Percentiles rank a stretch among this genome's conserved stretches.
These are phyloP conservation scores for Dendrostoma leiphaemia DNA, from an alignment of 2,329 filamentous ascomycete species.

Conservation along the genomic window DNA sequence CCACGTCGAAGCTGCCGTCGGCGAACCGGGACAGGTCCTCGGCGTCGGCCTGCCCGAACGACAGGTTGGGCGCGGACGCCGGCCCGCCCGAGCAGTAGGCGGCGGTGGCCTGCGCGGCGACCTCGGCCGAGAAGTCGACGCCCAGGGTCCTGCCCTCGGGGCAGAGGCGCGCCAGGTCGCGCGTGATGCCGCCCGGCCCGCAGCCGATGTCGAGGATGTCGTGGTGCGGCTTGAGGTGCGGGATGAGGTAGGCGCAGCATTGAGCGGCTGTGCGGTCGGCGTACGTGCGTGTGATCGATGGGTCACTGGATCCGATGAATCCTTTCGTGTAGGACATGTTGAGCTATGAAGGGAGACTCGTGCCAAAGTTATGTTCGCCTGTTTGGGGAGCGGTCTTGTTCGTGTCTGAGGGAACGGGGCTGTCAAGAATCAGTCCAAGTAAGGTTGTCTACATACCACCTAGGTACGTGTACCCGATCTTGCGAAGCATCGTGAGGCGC, in stretches of 20 bases:
- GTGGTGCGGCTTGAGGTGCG: slow-evolving; percentile 32
- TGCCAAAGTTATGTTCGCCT: too few relatives aligned
- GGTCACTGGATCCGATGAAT: too few relatives aligned
- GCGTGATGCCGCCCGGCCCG: slow-evolving; percentile 44
- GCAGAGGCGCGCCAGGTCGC: slow-evolving; percentile 35
- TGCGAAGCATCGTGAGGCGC: too few relatives aligned
- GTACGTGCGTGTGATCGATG: neutral
- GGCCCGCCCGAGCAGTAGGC: neutral
- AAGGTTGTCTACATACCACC: too few relatives aligned
- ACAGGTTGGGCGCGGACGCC: slow-evolving; percentile 27
- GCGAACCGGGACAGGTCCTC: slow-evolving; percentile 31
- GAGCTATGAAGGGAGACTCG: too few relatives aligned
- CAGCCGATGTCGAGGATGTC: slow-evolving; percentile 43
- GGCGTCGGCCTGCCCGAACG: slow-evolving; percentile 30
- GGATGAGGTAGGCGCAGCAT: slow-evolving; percentile 38
- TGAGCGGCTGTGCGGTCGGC: slow-evolving; percentile 36
- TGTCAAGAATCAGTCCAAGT: too few relatives aligned
- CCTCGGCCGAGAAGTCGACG: slow-evolving; percentile 30
- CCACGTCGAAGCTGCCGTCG: slow-evolving; percentile 56
- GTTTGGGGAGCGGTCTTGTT: too few relatives aligned
- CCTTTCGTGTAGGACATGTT: too few relatives aligned
- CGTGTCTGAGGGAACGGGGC: too few relatives aligned
- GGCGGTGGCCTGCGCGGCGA: slow-evolving; percentile 22
- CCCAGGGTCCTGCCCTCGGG: slow-evolving; percentile 35
- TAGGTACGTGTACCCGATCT: too few relatives aligned